These are phyloP conservation scores for Dunaliella primolecta DNA, from an alignment of 139 green algal species.

Conservation along the genomic window DNA sequence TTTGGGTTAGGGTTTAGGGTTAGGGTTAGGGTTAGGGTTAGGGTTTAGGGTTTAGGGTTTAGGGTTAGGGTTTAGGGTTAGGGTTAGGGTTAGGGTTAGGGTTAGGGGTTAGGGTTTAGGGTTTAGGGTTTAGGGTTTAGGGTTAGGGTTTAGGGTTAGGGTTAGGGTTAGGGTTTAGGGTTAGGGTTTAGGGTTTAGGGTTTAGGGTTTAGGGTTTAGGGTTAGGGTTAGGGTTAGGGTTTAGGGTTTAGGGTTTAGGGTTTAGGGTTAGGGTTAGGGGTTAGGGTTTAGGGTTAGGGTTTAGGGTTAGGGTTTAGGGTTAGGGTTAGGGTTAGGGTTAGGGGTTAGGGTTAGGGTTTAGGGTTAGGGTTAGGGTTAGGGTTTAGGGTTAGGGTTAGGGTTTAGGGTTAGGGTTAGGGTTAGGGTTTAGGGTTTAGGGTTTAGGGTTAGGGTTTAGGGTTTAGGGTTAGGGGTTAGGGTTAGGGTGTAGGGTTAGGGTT, in stretches of 20 bases:
- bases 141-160: not conserved
- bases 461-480: too few relatives aligned
- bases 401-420: not conserved
- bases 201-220: not conserved
- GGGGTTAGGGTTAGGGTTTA: too few relatives aligned
- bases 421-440: not conserved
- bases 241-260: not conserved
- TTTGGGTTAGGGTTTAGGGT: not conserved
- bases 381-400: not conserved
- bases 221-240: constrained; percentile 2
- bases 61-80: not conserved
- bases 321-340: not conserved
- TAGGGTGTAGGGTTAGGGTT: too few relatives aligned
- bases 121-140: not conserved
- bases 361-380: not conserved
- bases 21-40: not conserved
- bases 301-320: not conserved
- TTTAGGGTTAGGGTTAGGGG: not conserved
- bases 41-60: not conserved
- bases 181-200: not conserved
- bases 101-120: too few relatives aligned
- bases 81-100: not conserved
- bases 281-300: not conserved
- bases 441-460: not conserved
- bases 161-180: not conserved